These are phyloP conservation scores for Cyberlindnera saturnus DNA, from an alignment of 805 yeast genomes.

Conservation along the genomic window DNA sequence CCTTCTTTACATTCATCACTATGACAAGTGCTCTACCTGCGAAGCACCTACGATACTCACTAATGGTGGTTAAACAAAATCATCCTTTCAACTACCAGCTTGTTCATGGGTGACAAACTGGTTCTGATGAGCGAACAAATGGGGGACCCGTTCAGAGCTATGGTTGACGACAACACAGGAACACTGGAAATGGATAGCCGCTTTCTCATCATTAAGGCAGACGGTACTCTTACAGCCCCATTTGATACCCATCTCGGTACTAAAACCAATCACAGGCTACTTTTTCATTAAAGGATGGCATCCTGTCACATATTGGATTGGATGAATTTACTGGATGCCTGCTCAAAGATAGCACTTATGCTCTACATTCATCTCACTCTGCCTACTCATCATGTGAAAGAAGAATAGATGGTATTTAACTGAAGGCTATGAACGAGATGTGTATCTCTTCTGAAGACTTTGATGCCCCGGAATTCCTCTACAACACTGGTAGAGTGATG, in stretches of 20 bases:
- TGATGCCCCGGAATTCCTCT: slow-evolving; percentile 17
- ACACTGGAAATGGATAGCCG: not conserved
- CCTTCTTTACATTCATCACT: too few species aligned
- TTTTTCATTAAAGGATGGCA: slow-evolving; percentile 17
- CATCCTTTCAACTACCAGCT: too few species aligned
- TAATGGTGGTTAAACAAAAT: too few species aligned
- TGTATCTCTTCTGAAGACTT: slow-evolving; percentile 9
- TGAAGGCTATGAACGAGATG: slow-evolving; percentile 9
- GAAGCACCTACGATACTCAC: too few species aligned
- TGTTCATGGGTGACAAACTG: too few species aligned
- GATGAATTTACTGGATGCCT: slow-evolving; percentile 10
- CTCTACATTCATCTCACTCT: slow-evolving; percentile 5
- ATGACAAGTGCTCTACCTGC: too few species aligned
- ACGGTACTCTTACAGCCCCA: not conserved
- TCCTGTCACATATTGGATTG: slow-evolving; percentile 6
- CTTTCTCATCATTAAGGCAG: too few species aligned
- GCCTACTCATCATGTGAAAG: slow-evolving; percentile 3
- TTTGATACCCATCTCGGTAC: not conserved
- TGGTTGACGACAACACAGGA: not conserved
- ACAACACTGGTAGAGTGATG: slow-evolving; percentile 8
- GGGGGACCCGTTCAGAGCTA: not conserved
- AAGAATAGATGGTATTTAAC: slow-evolving; percentile 4
- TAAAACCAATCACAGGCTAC: slow-evolving; percentile 1
- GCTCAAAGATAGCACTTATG: slow-evolving; percentile 1
- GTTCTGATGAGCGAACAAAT: too few species aligned